phyloP scores from a whole-genome alignment of 768 basidiomycete genomes.

The Piloderma croceum region DNA sequence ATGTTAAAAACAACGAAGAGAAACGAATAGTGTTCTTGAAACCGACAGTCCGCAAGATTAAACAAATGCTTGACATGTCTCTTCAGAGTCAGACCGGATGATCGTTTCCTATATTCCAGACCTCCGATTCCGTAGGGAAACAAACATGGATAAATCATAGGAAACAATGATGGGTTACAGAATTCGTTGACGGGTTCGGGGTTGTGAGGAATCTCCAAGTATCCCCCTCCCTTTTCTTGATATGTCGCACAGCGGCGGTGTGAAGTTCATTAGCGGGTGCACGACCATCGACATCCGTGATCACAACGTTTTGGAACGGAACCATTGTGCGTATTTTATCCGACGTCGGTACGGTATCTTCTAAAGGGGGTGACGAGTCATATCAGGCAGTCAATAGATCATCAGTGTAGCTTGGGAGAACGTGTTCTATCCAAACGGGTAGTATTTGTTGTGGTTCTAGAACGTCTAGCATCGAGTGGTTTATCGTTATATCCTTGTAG shows the following conservation, averaged over 20 bases:
- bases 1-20: conserved; percentile 39
- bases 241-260: conserved; percentile 30
- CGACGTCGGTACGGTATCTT: no score
- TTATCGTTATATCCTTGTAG: conserved; percentile 27
- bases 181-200: conserved; percentile 30
- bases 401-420: conserved; percentile 9
- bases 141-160: conserved; percentile 36
- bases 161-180: conserved; percentile 31
- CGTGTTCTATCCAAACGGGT: conserved; percentile 25
- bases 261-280: conserved; percentile 22
- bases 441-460: conserved; percentile 16
- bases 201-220: conserved; percentile 27
- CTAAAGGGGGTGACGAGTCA: conserved; percentile 5
- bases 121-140: conserved; percentile 41
- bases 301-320: conserved; percentile 21
- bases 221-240: conserved; percentile 23
- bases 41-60: conserved; percentile 24
- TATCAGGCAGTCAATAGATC: conserved; percentile 13
- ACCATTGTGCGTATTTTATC: no score
- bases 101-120: conserved; percentile 28
- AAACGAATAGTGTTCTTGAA: conserved; percentile 36
- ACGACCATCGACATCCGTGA: conserved; percentile 27
- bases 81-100: conserved; percentile 21
- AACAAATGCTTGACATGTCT: conserved; percentile 31
- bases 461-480: conserved; percentile 15